Base-by-base conservation (phyloP, 305 asterid genomes). In the Petunia hybrid region DNA sequence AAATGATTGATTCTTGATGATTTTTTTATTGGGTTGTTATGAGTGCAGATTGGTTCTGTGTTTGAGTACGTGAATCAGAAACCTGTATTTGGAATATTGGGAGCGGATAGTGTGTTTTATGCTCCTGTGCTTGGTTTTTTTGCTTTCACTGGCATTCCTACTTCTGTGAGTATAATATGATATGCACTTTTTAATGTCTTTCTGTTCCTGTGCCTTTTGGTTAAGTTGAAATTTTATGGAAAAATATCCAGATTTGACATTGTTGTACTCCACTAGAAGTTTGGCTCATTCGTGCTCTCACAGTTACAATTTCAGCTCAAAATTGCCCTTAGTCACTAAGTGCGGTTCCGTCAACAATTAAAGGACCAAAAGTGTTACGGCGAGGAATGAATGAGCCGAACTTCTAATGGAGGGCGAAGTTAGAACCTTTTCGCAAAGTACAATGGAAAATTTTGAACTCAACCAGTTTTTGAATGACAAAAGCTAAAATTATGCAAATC, bases 41-140 rank as follows among this genome's bases (percentile, higher is more conserved):
- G 56, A 42, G 41, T 84, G 94, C 97, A 95, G 99, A 79, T 95
- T 83, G 98, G 98, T 71, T 95, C 99, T 6, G 66, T 90, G 55
- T 95, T 95, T 75, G 99, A 95, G 92, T 95, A 95, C 66, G 91
- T 81, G 87, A 95, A 94, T 83, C 91, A 91, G 80, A 92, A 70
- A 74, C 97, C 99, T 31, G 97, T 90, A 39, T 95, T 95, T 83
- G 99, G 99, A 77, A 84, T 95, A 65, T 45, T 95, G 93, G 88
- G 89, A 76, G 75, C 98, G 39, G 98, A 94, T 83, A 95, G 95
- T 77, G 82, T 86, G 35, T 88, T 94, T 83, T 95, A 95, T 88
- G 93, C 95, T 86, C 98, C 98, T 0, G 67, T 95, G 89, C 98
- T 95, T 69, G 99, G 99, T 0, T 92, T 95, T 89, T 95, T 95